These are phyloP conservation scores for Aspergillus quadricinctus DNA, from an alignment of 2,329 filamentous ascomycete species.

Conservation along the genomic window DNA sequence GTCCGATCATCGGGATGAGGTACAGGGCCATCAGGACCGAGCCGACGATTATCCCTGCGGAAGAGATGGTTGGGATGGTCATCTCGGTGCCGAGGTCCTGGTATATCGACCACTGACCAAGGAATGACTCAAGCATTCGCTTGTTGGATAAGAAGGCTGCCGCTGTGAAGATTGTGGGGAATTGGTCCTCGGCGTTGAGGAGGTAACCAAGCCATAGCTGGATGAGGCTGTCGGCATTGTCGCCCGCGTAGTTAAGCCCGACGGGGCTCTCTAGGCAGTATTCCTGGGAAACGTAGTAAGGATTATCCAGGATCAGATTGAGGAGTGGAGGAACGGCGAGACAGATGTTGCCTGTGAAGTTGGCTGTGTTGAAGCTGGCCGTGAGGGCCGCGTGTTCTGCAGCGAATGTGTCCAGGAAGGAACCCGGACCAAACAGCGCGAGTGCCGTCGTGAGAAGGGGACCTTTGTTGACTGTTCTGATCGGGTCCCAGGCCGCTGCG, in stretches of 20 bases:
- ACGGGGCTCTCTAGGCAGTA: background rate
- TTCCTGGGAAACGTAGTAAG: background rate
- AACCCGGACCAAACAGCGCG: conserved; percentile 21
- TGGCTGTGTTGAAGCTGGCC: background rate
- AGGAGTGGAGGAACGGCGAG: background rate
- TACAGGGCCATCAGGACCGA: conserved; percentile 10
- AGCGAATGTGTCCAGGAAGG: conserved; percentile 12
- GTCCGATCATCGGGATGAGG: conserved; percentile 8
- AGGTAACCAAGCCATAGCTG: background rate
- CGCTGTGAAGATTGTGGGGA: background rate
- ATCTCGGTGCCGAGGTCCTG: conserved; percentile 3
- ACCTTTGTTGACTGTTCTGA: conserved; percentile 8
- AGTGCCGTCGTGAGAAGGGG: conserved; percentile 18
- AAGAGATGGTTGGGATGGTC: conserved; percentile 2
- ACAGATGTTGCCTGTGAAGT: background rate
- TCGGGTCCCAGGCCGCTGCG: background rate
- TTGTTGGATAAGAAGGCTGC: background rate
- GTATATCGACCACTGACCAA: background rate
- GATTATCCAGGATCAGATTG: background rate
- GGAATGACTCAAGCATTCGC: background rate
- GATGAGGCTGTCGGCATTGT: background rate
- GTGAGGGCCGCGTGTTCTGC: background rate
- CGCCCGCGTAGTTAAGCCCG: background rate
- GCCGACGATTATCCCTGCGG: conserved; percentile 7
- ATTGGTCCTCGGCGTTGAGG: background rate